Percentiles rank a stretch among this genome's conserved stretches.
These are phyloP conservation scores for Saccharomyces eubayanus DNA, from an alignment of 805 yeast genomes.

Conservation along the genomic window DNA sequence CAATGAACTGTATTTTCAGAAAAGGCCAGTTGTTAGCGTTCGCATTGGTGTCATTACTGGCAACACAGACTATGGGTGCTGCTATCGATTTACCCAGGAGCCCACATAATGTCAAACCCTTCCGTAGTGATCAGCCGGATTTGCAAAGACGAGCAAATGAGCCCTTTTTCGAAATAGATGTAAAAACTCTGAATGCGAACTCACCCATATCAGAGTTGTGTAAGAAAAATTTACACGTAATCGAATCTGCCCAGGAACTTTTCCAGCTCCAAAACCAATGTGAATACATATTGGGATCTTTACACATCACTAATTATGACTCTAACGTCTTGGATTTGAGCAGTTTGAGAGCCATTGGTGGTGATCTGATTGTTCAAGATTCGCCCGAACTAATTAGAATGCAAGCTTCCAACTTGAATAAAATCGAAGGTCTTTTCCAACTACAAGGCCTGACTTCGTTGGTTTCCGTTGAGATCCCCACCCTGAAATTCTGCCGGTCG, in stretches of 20 bases:
- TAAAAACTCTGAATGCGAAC: conserved; percentile 9
- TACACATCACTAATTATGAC: conserved; percentile 39
- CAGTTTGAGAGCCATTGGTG: conserved; percentile 43
- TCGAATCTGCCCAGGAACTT: conserved; percentile 35
- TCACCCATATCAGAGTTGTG: conserved; percentile 23
- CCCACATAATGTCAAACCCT: not conserved
- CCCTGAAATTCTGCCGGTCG: conserved; percentile 39
- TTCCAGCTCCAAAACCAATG: conserved; percentile 39
- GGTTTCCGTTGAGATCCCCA: conserved; percentile 49
- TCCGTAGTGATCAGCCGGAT: not conserved
- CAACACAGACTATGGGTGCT: not conserved
- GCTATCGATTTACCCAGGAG: not conserved
- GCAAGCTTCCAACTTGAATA: conserved; percentile 43
- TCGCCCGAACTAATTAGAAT: conserved; percentile 50
- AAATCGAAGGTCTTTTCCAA: conserved; percentile 42
- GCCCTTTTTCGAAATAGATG: conserved; percentile 23
- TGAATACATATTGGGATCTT: conserved; percentile 43
- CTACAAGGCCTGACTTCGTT: conserved; percentile 58
- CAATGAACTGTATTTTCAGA: not conserved
- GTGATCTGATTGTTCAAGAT: conserved; percentile 46
- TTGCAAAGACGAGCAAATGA: not conserved
- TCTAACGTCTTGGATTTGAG: conserved; percentile 46
- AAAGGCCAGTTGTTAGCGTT: not conserved
- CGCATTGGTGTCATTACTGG: not conserved
- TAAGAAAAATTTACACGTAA: conserved; percentile 27